Conservation (phyloP, 2,329 filamentous ascomycete species). For the Pseudogymnoascus sp. region DNA sequence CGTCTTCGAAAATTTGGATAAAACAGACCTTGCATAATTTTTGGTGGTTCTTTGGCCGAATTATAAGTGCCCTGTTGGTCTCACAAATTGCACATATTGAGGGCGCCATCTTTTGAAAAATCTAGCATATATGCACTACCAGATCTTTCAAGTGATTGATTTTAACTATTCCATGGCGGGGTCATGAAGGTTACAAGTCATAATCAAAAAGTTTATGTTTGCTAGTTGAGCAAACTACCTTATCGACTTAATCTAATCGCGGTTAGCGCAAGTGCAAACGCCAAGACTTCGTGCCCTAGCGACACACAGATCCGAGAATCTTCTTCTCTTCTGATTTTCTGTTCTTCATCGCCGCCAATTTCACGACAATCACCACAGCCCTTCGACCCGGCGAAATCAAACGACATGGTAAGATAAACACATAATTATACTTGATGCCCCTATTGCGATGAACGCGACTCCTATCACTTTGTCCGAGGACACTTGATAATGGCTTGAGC, state of each 20-base stretch:
- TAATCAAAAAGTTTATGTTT: constrained; percentile 13
- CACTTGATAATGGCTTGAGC: constrained; percentile 54
- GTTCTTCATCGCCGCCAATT: constrained; percentile 33
- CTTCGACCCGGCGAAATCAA: constrained; percentile 41
- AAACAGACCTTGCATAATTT: constrained; percentile 92
- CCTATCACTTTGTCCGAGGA: constrained; percentile 26
- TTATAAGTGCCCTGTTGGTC: constrained; percentile 72
- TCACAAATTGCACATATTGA: constrained; percentile 69
- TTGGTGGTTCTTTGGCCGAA: constrained; percentile 88
- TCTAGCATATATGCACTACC: constrained; percentile 10
- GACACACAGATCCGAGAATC: constrained; percentile 17
- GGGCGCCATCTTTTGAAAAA: constrained; percentile 57
- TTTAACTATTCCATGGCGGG: neutral
- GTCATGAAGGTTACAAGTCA: constrained; percentile 7
- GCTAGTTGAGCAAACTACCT: constrained; percentile 10
- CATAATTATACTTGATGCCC: constrained; percentile 13
- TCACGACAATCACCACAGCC: constrained; percentile 35
- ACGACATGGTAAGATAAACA: constrained; percentile 53
- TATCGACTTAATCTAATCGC: constrained; percentile 5
- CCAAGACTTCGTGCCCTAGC: constrained; percentile 21
- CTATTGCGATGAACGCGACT: constrained; percentile 22
- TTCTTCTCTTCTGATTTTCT: constrained; percentile 25
- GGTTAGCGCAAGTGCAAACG: constrained; percentile 9
- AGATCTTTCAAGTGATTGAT: constrained; percentile 7
- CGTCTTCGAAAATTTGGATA: constrained; percentile 76